Conservation (phyloP, 2,329 filamentous ascomycete genomes). For the Aspergillus sp. region DNA sequence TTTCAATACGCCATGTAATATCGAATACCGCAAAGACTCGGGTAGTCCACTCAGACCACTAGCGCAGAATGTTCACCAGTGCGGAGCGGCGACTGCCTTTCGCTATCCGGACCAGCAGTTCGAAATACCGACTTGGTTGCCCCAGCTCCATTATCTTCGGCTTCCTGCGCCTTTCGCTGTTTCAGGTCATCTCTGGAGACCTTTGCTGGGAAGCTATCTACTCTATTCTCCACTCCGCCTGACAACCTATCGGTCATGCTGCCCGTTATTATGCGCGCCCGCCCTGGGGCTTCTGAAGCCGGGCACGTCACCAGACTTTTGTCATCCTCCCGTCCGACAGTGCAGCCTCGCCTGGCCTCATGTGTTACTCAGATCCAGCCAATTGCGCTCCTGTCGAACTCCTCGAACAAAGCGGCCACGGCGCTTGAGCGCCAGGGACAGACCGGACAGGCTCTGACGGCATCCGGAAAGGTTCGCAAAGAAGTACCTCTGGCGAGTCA, state of each 20-base stretch:
- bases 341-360: slow-evolving; percentile 26
- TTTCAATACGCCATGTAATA: too few species aligned
- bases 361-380: slow-evolving; percentile 34
- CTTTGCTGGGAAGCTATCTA: not conserved
- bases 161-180: not conserved
- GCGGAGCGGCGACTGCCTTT: slow-evolving; percentile 2
- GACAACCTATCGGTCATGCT: slow-evolving; percentile 19
- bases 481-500: slow-evolving; percentile 50
- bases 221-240: not conserved
- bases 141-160: not conserved
- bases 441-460: slow-evolving; percentile 33
- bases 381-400: slow-evolving; percentile 41
- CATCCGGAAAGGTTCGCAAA: slow-evolving; percentile 43
- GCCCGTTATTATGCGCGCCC: slow-evolving; percentile 23
- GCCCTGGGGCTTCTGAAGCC: slow-evolving; percentile 28
- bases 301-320: slow-evolving; percentile 8
- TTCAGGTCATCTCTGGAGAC: not conserved
- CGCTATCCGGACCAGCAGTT: not conserved
- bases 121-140: not conserved
- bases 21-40: not conserved
- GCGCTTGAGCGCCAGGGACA: slow-evolving; percentile 38
- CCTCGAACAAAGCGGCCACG: slow-evolving; percentile 42
- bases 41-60: slow-evolving; percentile 9
- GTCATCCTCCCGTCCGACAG: slow-evolving; percentile 22
- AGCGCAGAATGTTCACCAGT: slow-evolving; percentile 7